These are phyloP conservation scores for Saccharomycopsis javanensis DNA, from an alignment of 805 yeast genomes.

Conservation along the genomic window DNA sequence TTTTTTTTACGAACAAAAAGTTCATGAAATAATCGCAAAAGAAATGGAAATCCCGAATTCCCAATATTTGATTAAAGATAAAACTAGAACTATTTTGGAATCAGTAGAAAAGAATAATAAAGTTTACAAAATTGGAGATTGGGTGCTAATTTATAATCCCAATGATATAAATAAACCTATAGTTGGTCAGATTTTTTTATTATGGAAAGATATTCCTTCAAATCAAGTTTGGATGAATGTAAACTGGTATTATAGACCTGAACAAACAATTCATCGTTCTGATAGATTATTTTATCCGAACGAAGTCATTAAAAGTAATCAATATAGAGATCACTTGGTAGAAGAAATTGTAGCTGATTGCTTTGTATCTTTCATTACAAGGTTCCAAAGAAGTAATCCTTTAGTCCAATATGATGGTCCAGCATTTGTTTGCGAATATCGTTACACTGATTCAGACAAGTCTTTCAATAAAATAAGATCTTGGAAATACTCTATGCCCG, in stretches of 20 bases:
- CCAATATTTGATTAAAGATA: conserved; percentile 49
- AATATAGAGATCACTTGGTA: conserved; percentile 86
- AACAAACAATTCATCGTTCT: conserved; percentile 90
- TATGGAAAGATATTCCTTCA: conserved; percentile 75
- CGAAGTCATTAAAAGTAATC: conserved; percentile 95
- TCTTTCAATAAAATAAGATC: conserved; percentile 91
- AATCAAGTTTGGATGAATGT: conserved; percentile 84
- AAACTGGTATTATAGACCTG: conserved; percentile 97
- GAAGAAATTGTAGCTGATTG: conserved; percentile 89
- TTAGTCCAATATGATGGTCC: conserved; percentile 71
- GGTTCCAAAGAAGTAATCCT: conserved; percentile 92
- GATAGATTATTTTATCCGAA: conserved; percentile 86
- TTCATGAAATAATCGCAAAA: conserved; percentile 46
- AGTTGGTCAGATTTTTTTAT: conserved; percentile 84
- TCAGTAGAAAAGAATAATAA: conserved; percentile 61
- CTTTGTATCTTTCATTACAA: conserved; percentile 87
- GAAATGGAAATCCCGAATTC: conserved; percentile 79
- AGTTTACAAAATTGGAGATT: conserved; percentile 80
- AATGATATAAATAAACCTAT: conserved; percentile 87
- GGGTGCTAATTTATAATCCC: conserved; percentile 83
- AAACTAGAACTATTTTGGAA: conserved; percentile 70
- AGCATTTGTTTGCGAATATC: conserved; percentile 85
- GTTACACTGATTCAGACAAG: conserved; percentile 86
- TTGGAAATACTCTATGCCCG: conserved; percentile 98
- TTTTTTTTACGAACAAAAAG: conserved; percentile 49